Percentiles rank a stretch among this genome's conserved stretches.
These are phyloP conservation scores for Elsinoe perseae DNA, from an alignment of 2,329 filamentous ascomycete species.

Conservation along the genomic window DNA sequence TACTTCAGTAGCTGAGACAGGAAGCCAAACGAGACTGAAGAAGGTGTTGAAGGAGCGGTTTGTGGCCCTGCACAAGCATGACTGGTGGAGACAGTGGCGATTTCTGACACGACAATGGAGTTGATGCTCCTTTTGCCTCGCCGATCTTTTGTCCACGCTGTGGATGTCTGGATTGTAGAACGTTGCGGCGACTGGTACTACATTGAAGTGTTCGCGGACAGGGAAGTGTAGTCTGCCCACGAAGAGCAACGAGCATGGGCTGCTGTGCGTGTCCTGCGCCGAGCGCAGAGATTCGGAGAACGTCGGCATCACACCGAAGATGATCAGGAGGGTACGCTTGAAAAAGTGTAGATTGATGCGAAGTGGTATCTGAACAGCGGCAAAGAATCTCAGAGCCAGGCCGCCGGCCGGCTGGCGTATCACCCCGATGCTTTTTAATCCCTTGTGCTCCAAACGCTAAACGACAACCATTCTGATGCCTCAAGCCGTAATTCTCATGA, in stretches of 20 bases:
- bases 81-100: background rate
- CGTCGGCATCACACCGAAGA: too few species aligned
- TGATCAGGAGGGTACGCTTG: background rate
- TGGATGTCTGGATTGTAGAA: too few species aligned
- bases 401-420: background rate
- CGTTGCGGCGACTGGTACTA: too few species aligned
- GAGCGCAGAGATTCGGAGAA: too few species aligned
- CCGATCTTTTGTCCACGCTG: background rate
- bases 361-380: background rate
- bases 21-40: background rate
- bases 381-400: background rate
- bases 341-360: background rate
- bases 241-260: too few species aligned
- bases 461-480: slow-evolving; percentile 3
- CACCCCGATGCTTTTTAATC: background rate
- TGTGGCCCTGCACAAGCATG: background rate
- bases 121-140: background rate
- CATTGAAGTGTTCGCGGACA: too few species aligned
- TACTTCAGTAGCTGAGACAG: background rate
- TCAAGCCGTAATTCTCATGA: background rate
- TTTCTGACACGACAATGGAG: background rate
- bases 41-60: background rate
- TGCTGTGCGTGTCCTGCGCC: too few species aligned
- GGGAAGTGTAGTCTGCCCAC: too few species aligned
- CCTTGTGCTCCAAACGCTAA: background rate